Percentiles rank a stretch among this genome's conserved stretches.
Evolutionary conservation across 2,329 filamentous ascomycete species (phyloP).

Genomic region (Fusarium sp.): DNA sequence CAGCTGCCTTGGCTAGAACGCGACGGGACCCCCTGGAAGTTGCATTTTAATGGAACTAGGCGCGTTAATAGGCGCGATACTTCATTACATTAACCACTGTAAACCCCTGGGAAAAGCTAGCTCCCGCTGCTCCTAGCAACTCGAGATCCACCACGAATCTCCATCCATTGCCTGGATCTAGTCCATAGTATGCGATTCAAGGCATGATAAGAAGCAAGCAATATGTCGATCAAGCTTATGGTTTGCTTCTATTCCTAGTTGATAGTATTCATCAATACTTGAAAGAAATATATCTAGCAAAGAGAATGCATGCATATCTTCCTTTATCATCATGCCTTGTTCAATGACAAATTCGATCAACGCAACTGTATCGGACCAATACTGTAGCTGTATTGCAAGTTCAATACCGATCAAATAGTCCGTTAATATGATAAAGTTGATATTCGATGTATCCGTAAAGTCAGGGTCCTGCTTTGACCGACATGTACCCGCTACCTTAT

Average conservation of each 20-base stretch:
- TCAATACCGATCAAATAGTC: not conserved
- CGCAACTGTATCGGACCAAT: not conserved
- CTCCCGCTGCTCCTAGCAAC: conserved; percentile 40
- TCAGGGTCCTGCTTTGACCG: conserved; percentile 23
- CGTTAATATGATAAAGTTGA: not conserved
- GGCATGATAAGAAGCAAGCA: not conserved
- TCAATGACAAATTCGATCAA: not conserved
- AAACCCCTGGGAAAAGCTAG: conserved; percentile 28
- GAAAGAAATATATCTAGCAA: not conserved
- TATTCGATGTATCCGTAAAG: not conserved
- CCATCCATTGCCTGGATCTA: not conserved
- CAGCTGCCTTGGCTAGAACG: conserved; percentile 10
- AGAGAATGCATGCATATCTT: too few species aligned
- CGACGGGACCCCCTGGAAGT: conserved; percentile 18
- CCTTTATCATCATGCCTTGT: not conserved
- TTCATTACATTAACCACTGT: conserved; percentile 16
- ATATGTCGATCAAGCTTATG: not conserved
- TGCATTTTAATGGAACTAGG: conserved; percentile 12
- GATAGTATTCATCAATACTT: not conserved
- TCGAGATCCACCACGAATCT: conserved; percentile 22
- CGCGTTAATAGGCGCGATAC: conserved; percentile 37
- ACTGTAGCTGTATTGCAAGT: not conserved
- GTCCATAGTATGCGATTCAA: too few species aligned
- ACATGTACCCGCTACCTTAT: conserved; percentile 28
- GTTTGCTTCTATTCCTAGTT: not conserved